A percentile compares a stretch with the other conserved stretches of the same genome.
These are phyloP conservation scores for Herpotrichia juniperi DNA, from an alignment of 2,329 filamentous ascomycete species.

Conservation along the genomic window DNA sequence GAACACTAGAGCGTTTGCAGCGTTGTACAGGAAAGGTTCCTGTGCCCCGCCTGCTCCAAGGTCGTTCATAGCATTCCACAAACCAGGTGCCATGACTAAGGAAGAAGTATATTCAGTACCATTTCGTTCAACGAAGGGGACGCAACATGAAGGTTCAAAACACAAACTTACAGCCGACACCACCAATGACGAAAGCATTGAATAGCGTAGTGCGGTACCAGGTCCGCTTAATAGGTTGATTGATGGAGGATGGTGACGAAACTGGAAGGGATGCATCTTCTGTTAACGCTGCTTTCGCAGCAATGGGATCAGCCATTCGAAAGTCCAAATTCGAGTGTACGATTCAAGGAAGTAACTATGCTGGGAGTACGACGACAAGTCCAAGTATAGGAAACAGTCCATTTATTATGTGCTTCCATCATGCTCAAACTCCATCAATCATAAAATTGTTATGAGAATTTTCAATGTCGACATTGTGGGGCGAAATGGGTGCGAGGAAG, in stretches of 20 bases:
- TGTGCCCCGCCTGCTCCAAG: not conserved
- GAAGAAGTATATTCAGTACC: too few relatives aligned
- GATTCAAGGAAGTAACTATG: not conserved
- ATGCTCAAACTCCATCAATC: not conserved
- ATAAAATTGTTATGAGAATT: not conserved
- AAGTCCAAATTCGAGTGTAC: not conserved
- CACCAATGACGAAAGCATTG: not conserved
- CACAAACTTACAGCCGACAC: not conserved
- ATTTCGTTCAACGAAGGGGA: too few relatives aligned
- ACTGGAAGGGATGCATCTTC: not conserved
- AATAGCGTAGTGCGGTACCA: conserved; percentile 51
- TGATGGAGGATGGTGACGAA: not conserved
- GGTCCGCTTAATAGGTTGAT: conserved; percentile 9
- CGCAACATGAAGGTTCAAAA: too few relatives aligned
- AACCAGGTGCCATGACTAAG: not conserved
- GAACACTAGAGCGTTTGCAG: not conserved
- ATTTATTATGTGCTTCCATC: not conserved
- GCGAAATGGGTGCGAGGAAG: not conserved
- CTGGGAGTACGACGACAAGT: too few relatives aligned
- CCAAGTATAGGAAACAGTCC: too few relatives aligned
- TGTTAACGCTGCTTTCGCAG: not conserved
- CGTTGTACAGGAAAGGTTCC: not conserved
- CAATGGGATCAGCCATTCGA: not conserved
- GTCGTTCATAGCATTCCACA: not conserved
- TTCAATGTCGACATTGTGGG: not conserved